Percentiles rank a stretch among this genome's conserved stretches.
These are phyloP conservation scores for Trametes villosa DNA, from an alignment of 768 basidiomycete species.

Conservation along the genomic window DNA sequence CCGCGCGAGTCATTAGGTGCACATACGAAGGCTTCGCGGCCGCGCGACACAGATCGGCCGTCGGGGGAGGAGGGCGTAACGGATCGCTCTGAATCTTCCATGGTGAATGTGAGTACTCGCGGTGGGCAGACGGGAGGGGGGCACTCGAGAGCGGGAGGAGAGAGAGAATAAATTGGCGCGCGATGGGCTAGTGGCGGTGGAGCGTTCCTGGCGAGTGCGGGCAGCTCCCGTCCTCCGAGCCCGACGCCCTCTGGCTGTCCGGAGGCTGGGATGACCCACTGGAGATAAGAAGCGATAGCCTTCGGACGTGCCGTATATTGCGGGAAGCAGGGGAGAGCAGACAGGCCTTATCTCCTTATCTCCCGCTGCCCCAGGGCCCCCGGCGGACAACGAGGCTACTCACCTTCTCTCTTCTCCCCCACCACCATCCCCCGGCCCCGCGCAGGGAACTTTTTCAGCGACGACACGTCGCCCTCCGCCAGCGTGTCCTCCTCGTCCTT, in stretches of 20 bases:
- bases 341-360: conserved; percentile 24
- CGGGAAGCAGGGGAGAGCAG: neutral
- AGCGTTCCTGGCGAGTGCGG: too few species aligned
- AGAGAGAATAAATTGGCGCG: conserved; percentile 3
- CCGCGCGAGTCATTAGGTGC: neutral
- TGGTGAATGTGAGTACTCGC: conserved; percentile 13
- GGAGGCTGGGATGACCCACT: neutral
- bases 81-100: conserved; percentile 19
- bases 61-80: conserved; percentile 12
- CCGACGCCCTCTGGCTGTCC: too few species aligned
- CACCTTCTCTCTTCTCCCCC: conserved; percentile 20
- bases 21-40: conserved; percentile 63
- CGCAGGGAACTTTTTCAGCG: conserved; percentile 5
- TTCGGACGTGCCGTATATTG: neutral
- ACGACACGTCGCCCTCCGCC: conserved; percentile 8
- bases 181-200: too few species aligned
- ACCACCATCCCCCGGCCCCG: conserved; percentile 12
- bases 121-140: neutral
- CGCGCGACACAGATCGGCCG: conserved; percentile 55
- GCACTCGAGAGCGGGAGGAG: neutral
- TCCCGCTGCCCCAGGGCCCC: neutral
- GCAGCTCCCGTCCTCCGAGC: too few species aligned
- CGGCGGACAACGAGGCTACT: conserved; percentile 15
- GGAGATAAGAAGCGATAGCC: neutral
- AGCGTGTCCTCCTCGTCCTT: conserved; percentile 4